Evolutionary conservation across 345 rosid genomes (phyloP).

Genomic region (Lumnitzera littorea): DNA sequence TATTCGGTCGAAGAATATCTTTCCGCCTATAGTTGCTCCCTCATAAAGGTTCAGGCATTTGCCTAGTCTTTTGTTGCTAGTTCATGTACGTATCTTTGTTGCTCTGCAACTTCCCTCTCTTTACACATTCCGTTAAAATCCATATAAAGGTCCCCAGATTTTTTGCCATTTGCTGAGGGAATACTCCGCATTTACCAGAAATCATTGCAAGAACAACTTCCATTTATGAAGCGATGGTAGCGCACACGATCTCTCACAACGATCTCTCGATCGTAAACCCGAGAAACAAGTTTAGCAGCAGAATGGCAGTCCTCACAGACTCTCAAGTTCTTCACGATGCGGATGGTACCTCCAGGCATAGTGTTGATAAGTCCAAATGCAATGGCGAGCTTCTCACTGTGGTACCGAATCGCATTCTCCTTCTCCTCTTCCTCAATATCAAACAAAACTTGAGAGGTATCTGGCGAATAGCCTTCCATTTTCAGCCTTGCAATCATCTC

Average conservation of each 20-base stretch:
- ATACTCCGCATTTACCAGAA: constrained; percentile 19
- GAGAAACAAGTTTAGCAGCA: constrained; percentile 30
- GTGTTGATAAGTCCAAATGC: constrained; percentile 34
- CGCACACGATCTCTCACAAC: constrained; percentile 32
- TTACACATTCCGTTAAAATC: too few species aligned
- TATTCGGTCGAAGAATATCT: too few species aligned
- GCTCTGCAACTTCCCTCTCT: too few species aligned
- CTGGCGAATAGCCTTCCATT: constrained; percentile 28
- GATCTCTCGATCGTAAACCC: constrained; percentile 25
- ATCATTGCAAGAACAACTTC: constrained; percentile 34
- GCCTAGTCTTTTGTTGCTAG: too few species aligned
- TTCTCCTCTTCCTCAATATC: constrained; percentile 41
- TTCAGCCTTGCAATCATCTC: constrained; percentile 24
- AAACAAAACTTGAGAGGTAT: constrained; percentile 27
- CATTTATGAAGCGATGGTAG: constrained; percentile 34
- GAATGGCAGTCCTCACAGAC: constrained; percentile 36
- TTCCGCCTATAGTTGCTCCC: too few species aligned
- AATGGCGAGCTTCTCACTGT: constrained; percentile 42
- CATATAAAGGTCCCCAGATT: too few species aligned
- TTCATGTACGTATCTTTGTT: too few species aligned
- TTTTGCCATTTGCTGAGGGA: too few species aligned
- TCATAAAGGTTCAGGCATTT: too few species aligned
- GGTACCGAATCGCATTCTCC: constrained; percentile 23
- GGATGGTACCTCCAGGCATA: constrained; percentile 22
- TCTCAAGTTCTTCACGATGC: constrained; percentile 34